phyloP scores from a whole-genome alignment of 306 rosid genomes.

The Luffa acutangula region DNA sequence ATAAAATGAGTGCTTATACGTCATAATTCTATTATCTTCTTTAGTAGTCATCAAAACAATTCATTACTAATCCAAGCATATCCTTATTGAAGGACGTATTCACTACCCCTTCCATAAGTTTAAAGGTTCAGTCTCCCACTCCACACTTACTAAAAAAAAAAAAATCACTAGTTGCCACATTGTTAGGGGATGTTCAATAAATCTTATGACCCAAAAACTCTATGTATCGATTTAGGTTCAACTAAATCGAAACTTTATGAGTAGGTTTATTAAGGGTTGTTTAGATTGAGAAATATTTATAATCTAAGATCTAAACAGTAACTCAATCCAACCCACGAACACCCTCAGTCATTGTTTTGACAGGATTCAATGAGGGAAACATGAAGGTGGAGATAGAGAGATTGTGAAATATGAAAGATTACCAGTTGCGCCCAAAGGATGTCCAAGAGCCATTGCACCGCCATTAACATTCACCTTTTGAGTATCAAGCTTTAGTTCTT shows the following conservation, averaged over 20 bases:
- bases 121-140: not conserved
- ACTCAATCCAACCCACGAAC: not conserved
- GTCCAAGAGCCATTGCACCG: constrained; percentile 91
- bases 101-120: too few relatives aligned
- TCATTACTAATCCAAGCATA: not conserved
- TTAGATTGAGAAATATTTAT: not conserved
- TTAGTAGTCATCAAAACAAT: too few relatives aligned
- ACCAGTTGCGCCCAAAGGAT: constrained; percentile 96
- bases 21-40: not conserved
- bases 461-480: constrained; percentile 76
- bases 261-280: not conserved
- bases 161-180: not conserved
- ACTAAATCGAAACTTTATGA: not conserved
- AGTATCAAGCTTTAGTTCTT: constrained; percentile 75
- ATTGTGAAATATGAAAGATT: not conserved
- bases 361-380: not conserved
- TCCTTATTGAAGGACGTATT: not conserved
- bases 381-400: not conserved
- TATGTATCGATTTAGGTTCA: not conserved
- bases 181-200: not conserved
- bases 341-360: not conserved
- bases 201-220: not conserved
- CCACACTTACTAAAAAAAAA: too few relatives aligned
- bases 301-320: not conserved
- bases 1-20: too few relatives aligned